Evolutionary conservation across 2,329 filamentous ascomycete genomes (phyloP).

Genomic region (Ceratocystis ficicola): DNA sequence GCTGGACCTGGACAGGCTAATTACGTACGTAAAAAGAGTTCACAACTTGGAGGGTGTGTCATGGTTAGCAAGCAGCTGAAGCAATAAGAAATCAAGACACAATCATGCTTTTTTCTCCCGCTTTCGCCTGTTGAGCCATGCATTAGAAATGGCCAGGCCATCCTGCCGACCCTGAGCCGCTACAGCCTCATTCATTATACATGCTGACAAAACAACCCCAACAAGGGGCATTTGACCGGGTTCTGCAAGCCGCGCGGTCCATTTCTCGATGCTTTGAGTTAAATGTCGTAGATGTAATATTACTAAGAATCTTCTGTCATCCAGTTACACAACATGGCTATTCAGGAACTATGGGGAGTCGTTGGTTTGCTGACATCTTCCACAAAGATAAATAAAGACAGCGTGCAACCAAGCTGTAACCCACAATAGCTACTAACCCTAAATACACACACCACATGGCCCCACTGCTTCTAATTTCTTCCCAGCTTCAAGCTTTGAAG

Average conservation of each 20-base stretch:
- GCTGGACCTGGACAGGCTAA: neutral
- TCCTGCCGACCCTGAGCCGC: neutral
- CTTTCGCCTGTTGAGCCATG: neutral
- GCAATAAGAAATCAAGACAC: too few species aligned
- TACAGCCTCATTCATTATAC: constrained; percentile 2
- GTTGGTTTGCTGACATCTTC: neutral
- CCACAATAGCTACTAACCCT: neutral
- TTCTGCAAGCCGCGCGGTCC: neutral
- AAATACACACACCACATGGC: neutral
- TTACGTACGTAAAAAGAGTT: neutral
- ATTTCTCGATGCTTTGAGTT: neutral
- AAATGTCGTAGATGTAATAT: neutral
- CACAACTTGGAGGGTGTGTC: neutral
- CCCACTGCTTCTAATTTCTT: neutral
- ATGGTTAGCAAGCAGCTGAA: too few species aligned
- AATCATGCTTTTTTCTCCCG: neutral
- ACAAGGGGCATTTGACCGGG: neutral
- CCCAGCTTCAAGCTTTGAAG: neutral
- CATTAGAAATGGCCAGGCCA: neutral
- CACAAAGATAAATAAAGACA: neutral
- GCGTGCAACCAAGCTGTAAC: neutral
- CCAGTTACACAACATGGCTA: neutral
- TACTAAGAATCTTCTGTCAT: neutral
- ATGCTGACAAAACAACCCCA: constrained; percentile 7
- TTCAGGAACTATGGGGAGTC: neutral